phyloP scores from a whole-genome alignment of 2,329 filamentous ascomycete species.

The Ceratocystis smalleyi region DNA sequence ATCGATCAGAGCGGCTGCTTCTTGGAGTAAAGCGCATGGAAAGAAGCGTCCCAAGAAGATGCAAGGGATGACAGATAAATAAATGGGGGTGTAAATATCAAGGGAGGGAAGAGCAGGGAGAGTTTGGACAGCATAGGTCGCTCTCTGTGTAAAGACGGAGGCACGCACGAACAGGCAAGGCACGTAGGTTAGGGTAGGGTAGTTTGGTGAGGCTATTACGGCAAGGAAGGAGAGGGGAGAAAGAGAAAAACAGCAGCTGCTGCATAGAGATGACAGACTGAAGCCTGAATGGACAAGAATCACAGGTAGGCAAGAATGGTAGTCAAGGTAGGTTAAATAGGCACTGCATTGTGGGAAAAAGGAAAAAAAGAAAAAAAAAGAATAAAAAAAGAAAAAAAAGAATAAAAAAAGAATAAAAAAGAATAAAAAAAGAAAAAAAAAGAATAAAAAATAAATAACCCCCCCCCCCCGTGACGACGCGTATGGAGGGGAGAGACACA shows the following conservation, averaged over 20 bases:
- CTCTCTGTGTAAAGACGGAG: neutral
- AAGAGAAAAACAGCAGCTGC: neutral
- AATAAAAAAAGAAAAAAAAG: neutral
- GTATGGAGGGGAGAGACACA: neutral
- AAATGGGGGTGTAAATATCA: neutral
- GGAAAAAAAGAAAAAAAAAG: neutral
- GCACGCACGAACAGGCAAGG: neutral
- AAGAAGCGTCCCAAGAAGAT: neutral
- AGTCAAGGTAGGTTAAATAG: neutral
- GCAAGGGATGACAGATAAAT: neutral
- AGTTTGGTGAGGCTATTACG: neutral
- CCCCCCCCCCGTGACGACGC: neutral
- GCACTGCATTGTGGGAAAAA: neutral
- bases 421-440: neutral
- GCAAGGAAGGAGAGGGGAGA: neutral
- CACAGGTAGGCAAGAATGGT: neutral
- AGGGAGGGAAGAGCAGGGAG: neutral
- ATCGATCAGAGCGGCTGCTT: conserved; percentile 1
- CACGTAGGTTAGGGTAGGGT: too few species aligned
- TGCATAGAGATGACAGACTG: neutral
- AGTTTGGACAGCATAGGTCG: too few species aligned
- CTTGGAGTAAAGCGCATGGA: conserved; percentile 1
- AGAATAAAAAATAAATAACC: too few species aligned
- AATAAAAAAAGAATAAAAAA: neutral
- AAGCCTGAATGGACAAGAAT: neutral